Evolutionary conservation across 306 rosid genomes (phyloP).

Genomic region (Lathyrus sativus): DNA sequence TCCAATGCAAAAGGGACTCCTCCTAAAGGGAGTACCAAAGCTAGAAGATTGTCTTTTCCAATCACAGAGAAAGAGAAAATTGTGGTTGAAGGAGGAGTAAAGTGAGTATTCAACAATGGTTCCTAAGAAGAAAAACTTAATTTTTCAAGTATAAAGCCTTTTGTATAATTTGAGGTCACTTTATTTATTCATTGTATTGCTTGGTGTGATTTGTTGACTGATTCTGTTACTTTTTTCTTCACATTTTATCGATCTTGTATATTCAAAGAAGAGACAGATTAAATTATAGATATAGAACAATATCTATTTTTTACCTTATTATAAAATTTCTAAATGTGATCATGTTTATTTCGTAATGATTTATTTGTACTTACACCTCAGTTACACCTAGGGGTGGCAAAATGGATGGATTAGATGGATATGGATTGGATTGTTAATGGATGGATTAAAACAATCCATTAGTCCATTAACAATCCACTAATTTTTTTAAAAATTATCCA

Average conservation of each 20-base stretch:
- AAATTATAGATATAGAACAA: constrained; percentile 41
- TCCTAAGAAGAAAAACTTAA: constrained; percentile 41
- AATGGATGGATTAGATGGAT: too few species aligned
- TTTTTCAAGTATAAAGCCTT: constrained; percentile 36
- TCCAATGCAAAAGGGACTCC: constrained; percentile 51
- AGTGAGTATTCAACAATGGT: constrained; percentile 38
- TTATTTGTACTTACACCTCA: too few species aligned
- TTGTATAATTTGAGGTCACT: too few species aligned
- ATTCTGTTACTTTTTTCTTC: constrained; percentile 13
- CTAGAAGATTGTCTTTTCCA: constrained; percentile 77
- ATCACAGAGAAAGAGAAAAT: constrained; percentile 57
- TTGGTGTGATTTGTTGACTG: constrained; percentile 48
- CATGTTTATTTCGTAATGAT: constrained; percentile 10
- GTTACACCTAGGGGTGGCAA: too few species aligned
- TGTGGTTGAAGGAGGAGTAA: constrained; percentile 42
- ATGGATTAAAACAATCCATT: too few species aligned
- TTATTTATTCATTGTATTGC: constrained; percentile 40
- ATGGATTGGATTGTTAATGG: too few species aligned
- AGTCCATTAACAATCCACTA: too few species aligned
- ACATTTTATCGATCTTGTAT: constrained; percentile 37
- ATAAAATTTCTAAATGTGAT: constrained; percentile 23
- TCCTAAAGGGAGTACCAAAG: constrained; percentile 54
- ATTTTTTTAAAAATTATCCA: too few species aligned
- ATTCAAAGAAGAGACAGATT: constrained; percentile 36
- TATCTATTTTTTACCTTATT: constrained; percentile 2